Conservation (phyloP, 1,139 yeast genomes). For the Scheffersomyces illinoinensis region DNA sequence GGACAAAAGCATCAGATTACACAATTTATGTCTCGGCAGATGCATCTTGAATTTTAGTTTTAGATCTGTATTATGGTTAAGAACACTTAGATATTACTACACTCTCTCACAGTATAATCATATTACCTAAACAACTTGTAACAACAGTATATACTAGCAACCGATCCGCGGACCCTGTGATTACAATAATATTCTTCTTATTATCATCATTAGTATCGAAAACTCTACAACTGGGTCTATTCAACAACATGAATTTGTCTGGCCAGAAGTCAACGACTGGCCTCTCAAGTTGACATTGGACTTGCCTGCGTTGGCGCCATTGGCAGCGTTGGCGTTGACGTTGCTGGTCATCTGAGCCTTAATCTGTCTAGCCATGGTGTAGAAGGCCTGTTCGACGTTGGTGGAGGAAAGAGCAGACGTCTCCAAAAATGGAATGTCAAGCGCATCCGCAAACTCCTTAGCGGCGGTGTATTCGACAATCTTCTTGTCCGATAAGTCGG, state of each 20-base stretch:
- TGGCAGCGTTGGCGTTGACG: conserved; percentile 46
- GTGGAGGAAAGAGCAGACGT: conserved; percentile 95
- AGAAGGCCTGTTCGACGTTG: conserved; percentile 96
- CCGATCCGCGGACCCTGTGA: background rate
- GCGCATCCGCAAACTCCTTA: conserved; percentile 95
- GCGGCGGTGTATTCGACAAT: conserved; percentile 96
- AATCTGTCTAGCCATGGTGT: conserved; percentile 98
- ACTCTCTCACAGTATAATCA: conserved; percentile 51
- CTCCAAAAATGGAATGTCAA: conserved; percentile 94
- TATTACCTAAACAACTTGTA: background rate
- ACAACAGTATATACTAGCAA: background rate
- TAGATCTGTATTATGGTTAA: background rate
- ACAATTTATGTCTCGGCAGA: no score
- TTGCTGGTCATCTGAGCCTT: conserved; percentile 90
- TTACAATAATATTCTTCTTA: background rate
- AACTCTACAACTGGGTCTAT: background rate
- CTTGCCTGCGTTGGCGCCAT: conserved; percentile 50
- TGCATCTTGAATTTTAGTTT: no score
- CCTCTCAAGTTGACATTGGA: conserved; percentile 86
- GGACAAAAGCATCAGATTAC: background rate
- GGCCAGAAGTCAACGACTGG: conserved; percentile 72
- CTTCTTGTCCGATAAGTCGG: conserved; percentile 91
- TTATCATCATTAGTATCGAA: background rate
- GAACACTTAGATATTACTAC: conserved; percentile 48
- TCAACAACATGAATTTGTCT: conserved; percentile 77